Base-by-base conservation (phyloP, 2,329 filamentous ascomycete genomes). In the Rutstroemia sp. region DNA sequence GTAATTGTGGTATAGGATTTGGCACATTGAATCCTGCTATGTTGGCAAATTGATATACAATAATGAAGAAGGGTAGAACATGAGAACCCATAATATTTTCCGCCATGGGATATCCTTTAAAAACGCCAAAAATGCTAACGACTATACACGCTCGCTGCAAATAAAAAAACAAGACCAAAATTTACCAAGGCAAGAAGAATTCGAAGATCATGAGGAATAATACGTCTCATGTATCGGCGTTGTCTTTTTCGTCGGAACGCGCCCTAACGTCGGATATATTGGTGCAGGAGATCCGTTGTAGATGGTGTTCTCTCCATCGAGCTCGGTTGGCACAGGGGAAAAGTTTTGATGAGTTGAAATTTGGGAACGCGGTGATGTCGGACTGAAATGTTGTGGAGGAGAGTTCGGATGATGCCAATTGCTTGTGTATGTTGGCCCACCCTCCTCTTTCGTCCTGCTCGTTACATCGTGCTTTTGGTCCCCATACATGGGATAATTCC, bases 161-260 rank as follows among this genome's bases (percentile, higher is more conserved):
- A n/a, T n/a, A n/a, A 25, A 47, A 47, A 25, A 23, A 21, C 16
- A 42, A 46, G n/a, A 17, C 5, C 19, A 45, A 39, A 14, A 42
- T 4, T 17, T 4, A 42, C 39, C 14, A 42, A 14, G 14, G 39
- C 30, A 34, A 42, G 39, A 42, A 42, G 39, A 42, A 42, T 17
- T 42, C 16, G 16, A 17, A 19, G 12, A 47, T 58, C 44, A 64
- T 36, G 61, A 49, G 10, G 61, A 62, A 52, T 63, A 64, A 40
- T 58, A 61, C 1, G 59, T 64, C 50, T 64, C 60, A 38, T 64
- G 60, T 45, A 30, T 40, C 7, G 56, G 57, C 16, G 60, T 57
- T 10, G 47, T 56, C 39, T 56, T 64, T 47, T 55, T 61, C 23
- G 46, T 50, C 14, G 53, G 40, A 38, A 51, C 39, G 34, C 57